Evolutionary conservation across 192 early-diverging fungal genomes (phyloP).

Genomic region (Pecoramyces ruminantium): DNA sequence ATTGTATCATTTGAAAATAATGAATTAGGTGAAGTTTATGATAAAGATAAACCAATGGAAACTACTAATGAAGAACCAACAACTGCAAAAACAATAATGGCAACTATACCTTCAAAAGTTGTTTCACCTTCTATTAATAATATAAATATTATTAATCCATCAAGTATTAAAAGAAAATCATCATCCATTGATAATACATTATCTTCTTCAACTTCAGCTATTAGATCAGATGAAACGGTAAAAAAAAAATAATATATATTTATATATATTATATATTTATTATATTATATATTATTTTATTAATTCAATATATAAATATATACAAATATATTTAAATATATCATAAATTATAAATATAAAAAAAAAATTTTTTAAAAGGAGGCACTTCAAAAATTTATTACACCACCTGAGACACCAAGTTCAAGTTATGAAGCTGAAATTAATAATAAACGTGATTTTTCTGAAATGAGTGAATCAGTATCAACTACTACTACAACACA

Average conservation of each 20-base stretch:
- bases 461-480: not conserved
- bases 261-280: no score
- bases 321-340: no score
- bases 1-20: constrained; percentile 51
- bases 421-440: not conserved
- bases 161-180: not conserved
- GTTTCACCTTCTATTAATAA: not conserved
- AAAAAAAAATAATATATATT: not conserved
- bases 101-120: not conserved
- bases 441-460: not conserved
- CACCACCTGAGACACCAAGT: not conserved
- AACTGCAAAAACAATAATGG: not conserved
- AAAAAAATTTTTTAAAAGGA: not conserved
- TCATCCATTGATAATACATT: not conserved
- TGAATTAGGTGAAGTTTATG: constrained; percentile 31
- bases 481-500: not conserved
- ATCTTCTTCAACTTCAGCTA: not conserved
- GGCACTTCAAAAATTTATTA: not conserved
- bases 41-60: not conserved
- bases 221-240: not conserved
- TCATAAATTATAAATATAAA: no score
- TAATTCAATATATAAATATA: no score
- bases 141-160: not conserved
- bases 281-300: no score
- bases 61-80: not conserved